Conservation (phyloP, 305 asterid species). For the Euphrasia arctica region DNA sequence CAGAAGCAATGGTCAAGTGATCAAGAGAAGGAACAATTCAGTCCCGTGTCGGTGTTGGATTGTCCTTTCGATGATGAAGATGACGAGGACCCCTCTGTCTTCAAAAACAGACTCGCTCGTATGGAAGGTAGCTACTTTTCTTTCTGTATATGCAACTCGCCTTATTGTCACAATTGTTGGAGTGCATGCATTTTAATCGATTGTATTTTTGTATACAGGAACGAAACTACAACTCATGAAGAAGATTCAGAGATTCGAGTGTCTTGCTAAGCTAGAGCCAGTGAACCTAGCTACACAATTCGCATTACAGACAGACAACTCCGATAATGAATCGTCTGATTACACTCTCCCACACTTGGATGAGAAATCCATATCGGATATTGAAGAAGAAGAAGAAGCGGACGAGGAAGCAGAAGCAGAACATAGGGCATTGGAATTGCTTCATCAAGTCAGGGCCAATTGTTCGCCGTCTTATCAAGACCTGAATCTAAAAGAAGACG, state of each 20-base stretch:
- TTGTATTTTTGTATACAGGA: slow-evolving; percentile 32
- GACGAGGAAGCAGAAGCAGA: slow-evolving; percentile 26
- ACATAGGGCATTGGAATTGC: slow-evolving; percentile 37
- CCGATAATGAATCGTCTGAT: slow-evolving; percentile 38
- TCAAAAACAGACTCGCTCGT: slow-evolving; percentile 45
- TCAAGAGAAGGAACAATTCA: slow-evolving; percentile 65
- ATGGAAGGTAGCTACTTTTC: slow-evolving; percentile 42
- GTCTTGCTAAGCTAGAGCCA: slow-evolving; percentile 58
- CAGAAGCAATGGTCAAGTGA: slow-evolving; percentile 50
- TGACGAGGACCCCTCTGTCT: slow-evolving; percentile 73
- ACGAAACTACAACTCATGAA: slow-evolving; percentile 50
- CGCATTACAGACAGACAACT: slow-evolving; percentile 29
- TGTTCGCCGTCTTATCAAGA: slow-evolving; percentile 32
- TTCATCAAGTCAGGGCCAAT: slow-evolving; percentile 35
- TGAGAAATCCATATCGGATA: slow-evolving; percentile 26
- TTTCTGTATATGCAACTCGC: neutral
- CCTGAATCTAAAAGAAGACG: slow-evolving; percentile 37
- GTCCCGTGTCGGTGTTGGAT: slow-evolving; percentile 81
- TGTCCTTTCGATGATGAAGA: slow-evolving; percentile 82
- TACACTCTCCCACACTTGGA: slow-evolving; percentile 2
- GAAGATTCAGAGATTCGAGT: slow-evolving; percentile 53
- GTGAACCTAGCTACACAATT: slow-evolving; percentile 43
- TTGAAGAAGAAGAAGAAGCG: slow-evolving; percentile 28
- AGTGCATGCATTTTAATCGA: too few relatives aligned
- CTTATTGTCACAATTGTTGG: neutral